Evolutionary conservation across 2,329 filamentous ascomycete species (phyloP).

Genomic region (Aspergillus pseudotamarii): DNA sequence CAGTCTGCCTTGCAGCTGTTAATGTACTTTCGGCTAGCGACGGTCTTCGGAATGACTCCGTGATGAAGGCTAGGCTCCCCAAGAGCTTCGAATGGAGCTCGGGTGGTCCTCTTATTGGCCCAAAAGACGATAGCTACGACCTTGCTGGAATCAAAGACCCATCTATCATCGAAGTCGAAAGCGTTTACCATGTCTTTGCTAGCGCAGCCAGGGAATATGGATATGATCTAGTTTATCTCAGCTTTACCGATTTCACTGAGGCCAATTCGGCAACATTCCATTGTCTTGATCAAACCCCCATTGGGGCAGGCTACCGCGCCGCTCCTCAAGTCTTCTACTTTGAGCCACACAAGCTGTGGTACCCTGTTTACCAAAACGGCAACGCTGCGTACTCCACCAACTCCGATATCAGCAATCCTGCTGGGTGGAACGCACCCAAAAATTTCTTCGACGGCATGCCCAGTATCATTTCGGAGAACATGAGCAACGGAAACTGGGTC

Average conservation of each 20-base stretch:
- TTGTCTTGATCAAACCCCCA: slow-evolving; percentile 9
- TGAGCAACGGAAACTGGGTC: neutral
- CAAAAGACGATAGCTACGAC: slow-evolving; percentile 6
- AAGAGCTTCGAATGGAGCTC: slow-evolving; percentile 11
- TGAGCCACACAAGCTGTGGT: slow-evolving; percentile 7
- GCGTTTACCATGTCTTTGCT: slow-evolving; percentile 12
- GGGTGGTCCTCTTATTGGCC: neutral
- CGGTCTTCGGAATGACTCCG: too few relatives aligned
- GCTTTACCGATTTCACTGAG: slow-evolving; percentile 11
- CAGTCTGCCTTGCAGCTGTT: too few relatives aligned
- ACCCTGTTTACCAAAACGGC: slow-evolving; percentile 8
- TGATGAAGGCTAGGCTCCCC: neutral
- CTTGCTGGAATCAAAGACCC: slow-evolving; percentile 11
- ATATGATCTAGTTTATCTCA: slow-evolving; percentile 12
- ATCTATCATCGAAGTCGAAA: slow-evolving; percentile 5
- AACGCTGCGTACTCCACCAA: slow-evolving; percentile 13
- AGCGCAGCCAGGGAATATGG: slow-evolving; percentile 9
- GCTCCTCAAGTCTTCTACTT: slow-evolving; percentile 10
- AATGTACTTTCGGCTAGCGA: too few relatives aligned
- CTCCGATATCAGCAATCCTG: slow-evolving; percentile 5
- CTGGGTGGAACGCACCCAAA: slow-evolving; percentile 6
- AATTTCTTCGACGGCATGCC: slow-evolving; percentile 5
- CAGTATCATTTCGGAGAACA: slow-evolving; percentile 10
- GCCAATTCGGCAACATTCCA: slow-evolving; percentile 8
- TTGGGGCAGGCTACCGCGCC: slow-evolving; percentile 11